Evolutionary conservation across 345 rosid genomes (phyloP).

Genomic region (Trapa incisa): DNA sequence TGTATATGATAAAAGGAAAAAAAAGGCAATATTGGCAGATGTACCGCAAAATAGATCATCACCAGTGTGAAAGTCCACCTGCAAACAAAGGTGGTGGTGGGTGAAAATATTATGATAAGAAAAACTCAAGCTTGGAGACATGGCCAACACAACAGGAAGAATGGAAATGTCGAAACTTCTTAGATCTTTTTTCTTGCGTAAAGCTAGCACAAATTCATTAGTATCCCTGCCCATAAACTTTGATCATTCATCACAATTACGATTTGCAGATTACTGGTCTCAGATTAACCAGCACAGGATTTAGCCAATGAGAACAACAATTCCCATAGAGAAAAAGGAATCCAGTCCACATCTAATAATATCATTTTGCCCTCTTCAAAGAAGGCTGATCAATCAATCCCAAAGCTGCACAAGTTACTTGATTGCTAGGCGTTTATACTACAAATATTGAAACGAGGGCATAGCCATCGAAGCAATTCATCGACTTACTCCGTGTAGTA

Average conservation of each 20-base stretch:
- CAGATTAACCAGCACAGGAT: not conserved
- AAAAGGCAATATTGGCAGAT: slow-evolving; percentile 7
- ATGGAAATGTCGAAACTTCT: not conserved
- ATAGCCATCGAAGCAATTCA: not conserved
- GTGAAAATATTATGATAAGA: not conserved
- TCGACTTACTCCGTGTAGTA: slow-evolving; percentile 74
- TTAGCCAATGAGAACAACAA: not conserved
- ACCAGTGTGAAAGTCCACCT: slow-evolving; percentile 91
- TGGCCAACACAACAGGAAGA: not conserved
- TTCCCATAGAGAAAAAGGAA: not conserved
- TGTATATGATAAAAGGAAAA: not conserved
- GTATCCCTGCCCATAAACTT: not conserved
- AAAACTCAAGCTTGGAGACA: too few species aligned
- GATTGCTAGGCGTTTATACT: not conserved
- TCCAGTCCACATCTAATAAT: not conserved
- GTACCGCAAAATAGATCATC: slow-evolving; percentile 77
- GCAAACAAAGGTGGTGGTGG: slow-evolving; percentile 11
- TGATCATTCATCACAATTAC: not conserved
- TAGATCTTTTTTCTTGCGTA: not conserved
- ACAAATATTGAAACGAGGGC: not conserved
- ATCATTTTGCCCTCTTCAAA: too few species aligned
- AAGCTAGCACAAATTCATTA: not conserved
- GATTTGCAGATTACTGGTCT: not conserved
- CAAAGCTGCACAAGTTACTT: not conserved
- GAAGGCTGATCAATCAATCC: not conserved